Evolutionary conservation across 768 basidiomycete genomes (phyloP).

Genomic region (Boletus rex-veris): DNA sequence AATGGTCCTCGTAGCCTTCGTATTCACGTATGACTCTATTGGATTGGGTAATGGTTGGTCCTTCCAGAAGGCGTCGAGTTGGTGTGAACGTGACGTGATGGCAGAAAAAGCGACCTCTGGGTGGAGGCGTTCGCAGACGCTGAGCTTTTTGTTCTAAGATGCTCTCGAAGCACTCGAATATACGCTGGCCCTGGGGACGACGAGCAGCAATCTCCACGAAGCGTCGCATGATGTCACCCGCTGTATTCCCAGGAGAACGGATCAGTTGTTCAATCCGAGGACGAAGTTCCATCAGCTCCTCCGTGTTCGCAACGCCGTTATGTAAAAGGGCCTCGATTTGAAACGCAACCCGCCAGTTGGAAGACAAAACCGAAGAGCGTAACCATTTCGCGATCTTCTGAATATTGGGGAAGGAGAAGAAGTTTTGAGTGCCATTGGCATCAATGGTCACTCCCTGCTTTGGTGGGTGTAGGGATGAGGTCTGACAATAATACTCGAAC

Average conservation of each 20-base stretch:
- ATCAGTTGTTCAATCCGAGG: constrained; percentile 43
- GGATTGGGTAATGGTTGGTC: constrained; percentile 70
- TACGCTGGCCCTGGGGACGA: constrained; percentile 41
- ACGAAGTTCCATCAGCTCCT: constrained; percentile 48
- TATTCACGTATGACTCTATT: constrained; percentile 78
- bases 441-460: constrained; percentile 42
- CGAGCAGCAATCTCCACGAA: constrained; percentile 49
- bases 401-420: constrained; percentile 51
- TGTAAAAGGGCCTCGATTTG: constrained; percentile 70
- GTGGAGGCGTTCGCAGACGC: constrained; percentile 20
- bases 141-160: constrained; percentile 21
- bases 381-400: constrained; percentile 44
- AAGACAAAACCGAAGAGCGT: constrained; percentile 35
- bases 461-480: constrained; percentile 43
- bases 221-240: constrained; percentile 49
- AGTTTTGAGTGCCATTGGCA: constrained; percentile 40
- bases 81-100: constrained; percentile 77
- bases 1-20: constrained; percentile 55
- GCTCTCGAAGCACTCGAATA: constrained; percentile 46
- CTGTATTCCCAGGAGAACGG: constrained; percentile 33
- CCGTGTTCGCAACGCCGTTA: constrained; percentile 61
- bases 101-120: constrained; percentile 53
- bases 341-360: constrained; percentile 63
- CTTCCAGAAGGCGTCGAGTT: constrained; percentile 69
- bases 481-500: constrained; percentile 53